phyloP scores from a whole-genome alignment of 2,329 filamentous ascomycete species.

The Cryphonectria radicalis region DNA sequence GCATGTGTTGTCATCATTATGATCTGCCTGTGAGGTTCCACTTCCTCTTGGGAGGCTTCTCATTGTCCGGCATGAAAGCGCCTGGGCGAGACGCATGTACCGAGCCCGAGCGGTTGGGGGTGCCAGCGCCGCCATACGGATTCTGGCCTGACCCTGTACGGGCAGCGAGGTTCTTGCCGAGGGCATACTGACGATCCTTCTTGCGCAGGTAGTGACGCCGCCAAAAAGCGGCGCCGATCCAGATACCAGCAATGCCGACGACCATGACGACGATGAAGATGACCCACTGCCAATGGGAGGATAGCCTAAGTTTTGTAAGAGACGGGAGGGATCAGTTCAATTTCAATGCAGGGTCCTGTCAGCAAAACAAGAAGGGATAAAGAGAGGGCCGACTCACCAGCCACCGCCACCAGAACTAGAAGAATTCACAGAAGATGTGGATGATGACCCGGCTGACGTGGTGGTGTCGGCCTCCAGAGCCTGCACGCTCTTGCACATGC shows the following conservation, averaged over 20 bases:
- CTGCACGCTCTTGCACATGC: conserved; percentile 62
- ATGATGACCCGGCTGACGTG: conserved; percentile 36
- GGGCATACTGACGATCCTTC: conserved; percentile 61
- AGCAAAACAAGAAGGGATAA: conserved; percentile 15
- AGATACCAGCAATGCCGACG: conserved; percentile 69
- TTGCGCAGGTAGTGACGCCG: conserved; percentile 75
- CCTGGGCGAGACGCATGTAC: conserved; percentile 41
- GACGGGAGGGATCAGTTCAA: not conserved
- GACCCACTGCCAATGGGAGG: conserved; percentile 77
- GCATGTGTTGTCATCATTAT: conserved; percentile 1
- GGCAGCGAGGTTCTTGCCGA: conserved; percentile 47
- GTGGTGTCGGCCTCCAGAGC: conserved; percentile 35
- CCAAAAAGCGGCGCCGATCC: conserved; percentile 70
- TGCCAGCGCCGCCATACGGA: conserved; percentile 40
- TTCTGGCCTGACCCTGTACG: conserved; percentile 34
- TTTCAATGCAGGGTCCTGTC: not conserved
- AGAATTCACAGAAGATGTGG: conserved; percentile 33
- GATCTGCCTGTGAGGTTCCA: conserved; percentile 40
- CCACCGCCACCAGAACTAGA: conserved; percentile 39
- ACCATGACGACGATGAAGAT: conserved; percentile 78
- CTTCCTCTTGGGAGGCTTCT: conserved; percentile 45
- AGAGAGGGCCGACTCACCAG: conserved; percentile 47
- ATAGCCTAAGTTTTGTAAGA: conserved; percentile 55
- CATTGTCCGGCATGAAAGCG: conserved; percentile 44
- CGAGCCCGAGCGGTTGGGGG: conserved; percentile 36